Percentiles rank a stretch among this genome's conserved stretches.
Conservation (phyloP, 164 flowering plant species). For the Malania oleifera region DNA sequence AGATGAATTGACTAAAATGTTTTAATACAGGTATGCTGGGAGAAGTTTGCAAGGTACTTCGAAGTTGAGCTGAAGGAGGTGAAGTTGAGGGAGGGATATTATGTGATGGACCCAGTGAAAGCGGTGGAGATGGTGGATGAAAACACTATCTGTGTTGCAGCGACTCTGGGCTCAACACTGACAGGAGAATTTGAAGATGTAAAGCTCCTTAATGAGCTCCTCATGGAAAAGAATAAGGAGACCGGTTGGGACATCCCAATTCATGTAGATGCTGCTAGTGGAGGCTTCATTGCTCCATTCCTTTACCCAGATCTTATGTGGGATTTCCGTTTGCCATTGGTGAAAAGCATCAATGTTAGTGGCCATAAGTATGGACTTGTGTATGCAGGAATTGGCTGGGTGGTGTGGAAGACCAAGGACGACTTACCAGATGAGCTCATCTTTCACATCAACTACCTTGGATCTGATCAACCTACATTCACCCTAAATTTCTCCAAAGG, state of each 20-base stretch:
- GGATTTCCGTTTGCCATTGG: conserved; percentile 69
- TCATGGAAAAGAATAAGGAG: conserved; percentile 46
- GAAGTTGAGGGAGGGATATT: conserved; percentile 55
- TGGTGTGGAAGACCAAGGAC: conserved; percentile 55
- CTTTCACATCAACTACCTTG: conserved; percentile 72
- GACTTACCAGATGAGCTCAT: conserved; percentile 71
- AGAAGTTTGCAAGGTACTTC: conserved; percentile 72
- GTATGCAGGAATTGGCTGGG: conserved; percentile 76
- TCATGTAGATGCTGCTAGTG: conserved; percentile 75
- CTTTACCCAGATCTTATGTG: conserved; percentile 55
- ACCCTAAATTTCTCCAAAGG: conserved; percentile 82
- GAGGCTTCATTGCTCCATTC: conserved; percentile 61
- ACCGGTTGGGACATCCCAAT: conserved; percentile 72
- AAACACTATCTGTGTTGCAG: conserved; percentile 76
- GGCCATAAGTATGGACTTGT: conserved; percentile 78
- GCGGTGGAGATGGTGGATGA: conserved; percentile 78
- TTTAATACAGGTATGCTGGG: conserved; percentile 50
- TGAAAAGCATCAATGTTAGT: conserved; percentile 77
- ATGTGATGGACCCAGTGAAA: conserved; percentile 69
- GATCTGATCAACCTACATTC: conserved; percentile 73
- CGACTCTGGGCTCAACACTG: conserved; percentile 67
- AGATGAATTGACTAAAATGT: no score
- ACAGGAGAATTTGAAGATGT: conserved; percentile 77
- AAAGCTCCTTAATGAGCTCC: conserved; percentile 51
- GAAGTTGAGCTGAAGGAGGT: conserved; percentile 79